Conservation (phyloP, 2,329 filamentous ascomycete genomes). For the Ophiostoma tasmaniense region DNA sequence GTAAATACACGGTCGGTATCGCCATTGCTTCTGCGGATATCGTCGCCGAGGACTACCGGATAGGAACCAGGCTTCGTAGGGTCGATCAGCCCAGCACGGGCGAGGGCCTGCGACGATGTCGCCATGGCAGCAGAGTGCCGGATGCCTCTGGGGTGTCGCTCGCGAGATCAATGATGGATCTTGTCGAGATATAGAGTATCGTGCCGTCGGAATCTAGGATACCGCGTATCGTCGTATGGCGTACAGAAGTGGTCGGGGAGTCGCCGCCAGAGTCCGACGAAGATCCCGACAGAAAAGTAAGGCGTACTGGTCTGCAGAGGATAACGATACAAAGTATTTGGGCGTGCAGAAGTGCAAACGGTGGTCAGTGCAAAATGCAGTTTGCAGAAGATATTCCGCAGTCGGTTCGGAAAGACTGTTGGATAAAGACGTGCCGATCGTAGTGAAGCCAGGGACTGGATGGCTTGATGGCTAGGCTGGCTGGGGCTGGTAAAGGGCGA, state of each 20-base stretch:
- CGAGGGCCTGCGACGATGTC: slow-evolving; percentile 20
- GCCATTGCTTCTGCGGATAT: slow-evolving; percentile 38
- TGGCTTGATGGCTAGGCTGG: neutral
- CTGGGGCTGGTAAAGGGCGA: neutral
- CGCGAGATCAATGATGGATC: neutral
- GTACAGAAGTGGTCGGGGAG: neutral
- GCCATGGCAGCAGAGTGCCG: slow-evolving; percentile 16
- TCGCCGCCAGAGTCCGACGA: neutral
- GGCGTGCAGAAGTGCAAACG: neutral
- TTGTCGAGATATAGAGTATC: too few species aligned
- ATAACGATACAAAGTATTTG: neutral
- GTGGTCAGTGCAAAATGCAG: neutral
- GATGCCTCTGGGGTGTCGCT: neutral
- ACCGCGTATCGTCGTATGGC: neutral
- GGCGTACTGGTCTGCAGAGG: neutral
- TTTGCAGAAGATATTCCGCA: neutral
- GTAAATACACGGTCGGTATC: slow-evolving; percentile 43
- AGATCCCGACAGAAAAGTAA: neutral
- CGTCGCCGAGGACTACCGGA: slow-evolving; percentile 55
- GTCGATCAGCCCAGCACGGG: slow-evolving; percentile 38
- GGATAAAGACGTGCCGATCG: neutral
- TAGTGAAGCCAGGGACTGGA: neutral
- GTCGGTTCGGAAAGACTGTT: neutral
- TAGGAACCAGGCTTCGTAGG: slow-evolving; percentile 53
- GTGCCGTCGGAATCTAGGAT: neutral